These are phyloP conservation scores for Aureobasidium namibiae DNA, from an alignment of 2,329 filamentous ascomycete species.

Conservation along the genomic window DNA sequence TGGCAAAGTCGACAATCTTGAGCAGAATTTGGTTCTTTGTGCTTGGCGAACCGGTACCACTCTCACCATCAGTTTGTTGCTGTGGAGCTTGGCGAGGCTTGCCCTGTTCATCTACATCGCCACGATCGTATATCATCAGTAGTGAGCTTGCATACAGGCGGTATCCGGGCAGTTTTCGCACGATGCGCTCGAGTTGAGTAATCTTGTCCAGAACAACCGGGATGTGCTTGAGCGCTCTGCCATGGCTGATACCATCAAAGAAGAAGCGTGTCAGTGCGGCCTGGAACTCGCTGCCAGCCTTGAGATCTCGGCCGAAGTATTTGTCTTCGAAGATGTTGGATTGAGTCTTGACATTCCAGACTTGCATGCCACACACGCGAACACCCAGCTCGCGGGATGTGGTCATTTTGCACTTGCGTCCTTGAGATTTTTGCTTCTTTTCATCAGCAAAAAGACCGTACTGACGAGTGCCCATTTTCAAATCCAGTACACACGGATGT, in stretches of 20 bases:
- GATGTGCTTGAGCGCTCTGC: constrained; percentile 77
- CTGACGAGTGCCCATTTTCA: constrained; percentile 98
- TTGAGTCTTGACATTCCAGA: constrained; percentile 80
- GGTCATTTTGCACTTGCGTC: constrained; percentile 83
- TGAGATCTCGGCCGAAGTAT: constrained; percentile 85
- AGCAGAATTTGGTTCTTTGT: constrained; percentile 60
- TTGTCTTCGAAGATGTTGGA: constrained; percentile 96
- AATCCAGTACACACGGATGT: constrained; percentile 87
- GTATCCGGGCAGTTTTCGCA: constrained; percentile 71
- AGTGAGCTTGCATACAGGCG: constrained; percentile 93
- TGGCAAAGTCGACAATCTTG: constrained; percentile 98
- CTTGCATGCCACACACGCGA: constrained; percentile 88
- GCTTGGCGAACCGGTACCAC: neutral
- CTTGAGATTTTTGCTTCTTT: constrained; percentile 89
- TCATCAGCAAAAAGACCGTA: constrained; percentile 87
- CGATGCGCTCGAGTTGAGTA: constrained; percentile 71
- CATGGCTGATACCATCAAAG: constrained; percentile 76
- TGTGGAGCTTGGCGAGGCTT: constrained; percentile 21
- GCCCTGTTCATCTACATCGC: constrained; percentile 46
- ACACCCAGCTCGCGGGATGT: constrained; percentile 89
- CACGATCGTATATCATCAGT: constrained; percentile 94
- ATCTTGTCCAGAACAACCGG: constrained; percentile 81
- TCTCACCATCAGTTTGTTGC: neutral
- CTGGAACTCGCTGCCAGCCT: constrained; percentile 82
- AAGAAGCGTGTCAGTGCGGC: constrained; percentile 81